Evolutionary conservation across 75 land plant species (phyloP).

Genomic region (Isoetes taiwanensis): DNA sequence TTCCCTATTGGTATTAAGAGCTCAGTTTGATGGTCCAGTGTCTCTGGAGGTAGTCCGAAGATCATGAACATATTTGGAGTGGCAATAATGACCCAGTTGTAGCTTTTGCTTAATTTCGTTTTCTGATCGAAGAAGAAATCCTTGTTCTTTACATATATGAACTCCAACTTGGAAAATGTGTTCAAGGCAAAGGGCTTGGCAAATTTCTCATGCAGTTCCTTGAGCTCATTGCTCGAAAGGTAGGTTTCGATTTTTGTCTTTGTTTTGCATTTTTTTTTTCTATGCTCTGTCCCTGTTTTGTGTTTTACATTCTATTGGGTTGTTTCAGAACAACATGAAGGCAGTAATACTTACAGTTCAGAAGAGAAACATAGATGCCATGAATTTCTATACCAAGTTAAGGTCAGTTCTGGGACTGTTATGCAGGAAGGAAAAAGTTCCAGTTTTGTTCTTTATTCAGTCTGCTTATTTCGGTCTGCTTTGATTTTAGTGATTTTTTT

Average conservation of each 20-base stretch:
- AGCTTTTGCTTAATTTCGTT: neutral
- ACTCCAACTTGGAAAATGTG: constrained; percentile 1
- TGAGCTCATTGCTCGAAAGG: neutral
- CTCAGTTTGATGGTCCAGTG: too few relatives aligned
- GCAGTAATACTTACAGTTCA: neutral
- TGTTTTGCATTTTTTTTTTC: too few relatives aligned
- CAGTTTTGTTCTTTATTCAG: too few relatives aligned
- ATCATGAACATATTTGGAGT: too few relatives aligned
- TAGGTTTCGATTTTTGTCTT: neutral
- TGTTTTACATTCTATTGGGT: too few relatives aligned
- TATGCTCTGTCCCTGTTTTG: too few relatives aligned
- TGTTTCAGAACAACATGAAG: constrained; percentile 10
- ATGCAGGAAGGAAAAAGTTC: too few relatives aligned
- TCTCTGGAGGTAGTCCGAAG: too few relatives aligned
- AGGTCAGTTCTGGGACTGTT: neutral
- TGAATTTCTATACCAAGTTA: constrained; percentile 7
- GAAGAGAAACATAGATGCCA: neutral
- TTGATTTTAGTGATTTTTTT: too few relatives aligned
- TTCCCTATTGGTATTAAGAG: too few relatives aligned
- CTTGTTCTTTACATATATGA: neutral
- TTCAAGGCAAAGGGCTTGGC: neutral
- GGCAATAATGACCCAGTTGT: neutral
- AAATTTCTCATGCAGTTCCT: constrained; percentile 6
- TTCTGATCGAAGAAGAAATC: constrained; percentile 5
- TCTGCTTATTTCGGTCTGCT: too few relatives aligned